Evolutionary conservation across 768 basidiomycete genomes (phyloP), one percentile per base, ranked within the genome.

Genomic region (Pisolithus sp.): DNA sequence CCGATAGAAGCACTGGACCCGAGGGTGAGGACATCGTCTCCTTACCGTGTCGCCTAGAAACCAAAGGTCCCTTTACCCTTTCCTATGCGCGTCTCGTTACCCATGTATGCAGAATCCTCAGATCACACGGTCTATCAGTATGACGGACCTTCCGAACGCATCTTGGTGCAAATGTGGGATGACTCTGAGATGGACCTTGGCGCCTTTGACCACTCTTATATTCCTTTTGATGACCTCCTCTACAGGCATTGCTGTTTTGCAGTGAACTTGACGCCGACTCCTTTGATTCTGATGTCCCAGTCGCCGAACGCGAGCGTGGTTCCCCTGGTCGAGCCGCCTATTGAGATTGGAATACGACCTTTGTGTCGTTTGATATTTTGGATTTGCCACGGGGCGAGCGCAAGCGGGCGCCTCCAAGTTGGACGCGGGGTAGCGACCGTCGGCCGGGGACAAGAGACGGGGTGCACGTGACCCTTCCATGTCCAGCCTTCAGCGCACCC

Each of bases 41-140:
- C 34, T 50, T 60, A 93, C 90, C 91, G 82, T 53, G 88, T 90
- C 24, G 94, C 91, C 96, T 96, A 99, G 66, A 78, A 97, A 64
- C 98, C 96, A 61, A 98, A 98, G 0, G 88, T 82, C 42, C 96
- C 96, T 69, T 99, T 99, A 53, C 96, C 96, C 71, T 98, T 98
- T 47, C 96, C 96, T 96, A 98, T 97, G 77, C 96, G 88, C 5
- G 93, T 94, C 70, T 98, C 94, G 60, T 96, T 98, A 49, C 96
- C 95, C 90, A 93, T 34, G 34, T 34, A 45, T 26, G 26, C 45
- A 39, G 34, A 31, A 43, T 2, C 13, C 20, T 64, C 18, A 58
- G 12, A 12, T 40, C 43, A 6, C 5, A 12, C 5, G 10, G n/a
- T n/a, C n/a, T n/a, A 9, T 9, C 2, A 20, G n/a, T 6, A 12